Base-by-base conservation (phyloP, 352 stramenopile genomes). In the Sclerospora graminicola region DNA sequence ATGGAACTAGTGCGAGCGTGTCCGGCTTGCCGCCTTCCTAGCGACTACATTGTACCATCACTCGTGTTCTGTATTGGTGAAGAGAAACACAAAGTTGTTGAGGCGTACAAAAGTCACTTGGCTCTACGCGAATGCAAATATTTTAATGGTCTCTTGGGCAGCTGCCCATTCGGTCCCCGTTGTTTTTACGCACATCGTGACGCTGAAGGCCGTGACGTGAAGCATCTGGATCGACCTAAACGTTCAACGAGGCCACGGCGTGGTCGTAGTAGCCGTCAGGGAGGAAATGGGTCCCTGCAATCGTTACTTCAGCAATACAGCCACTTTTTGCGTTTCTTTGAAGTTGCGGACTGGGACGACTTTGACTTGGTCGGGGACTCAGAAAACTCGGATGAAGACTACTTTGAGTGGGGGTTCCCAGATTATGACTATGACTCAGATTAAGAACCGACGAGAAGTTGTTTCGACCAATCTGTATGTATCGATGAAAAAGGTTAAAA, bases 101-200 rank as follows among this genome's bases (percentile, higher is more conserved):
- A 75, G 10, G 71, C 61, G 16, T 89, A 89, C 60, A 89, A 89
- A 53, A 71, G 57, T 13, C 77, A 89, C 43, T 55, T 89, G 37
- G 62, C 74, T 10, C 53, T 84, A 41, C 73, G 77, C 11, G 72
- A 84, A 54, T 89, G 77, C 69, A 86, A 85, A 44, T 86, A 89
- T 52, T 89, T 89, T 27, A 78, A 74, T 24, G 77, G 77, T 4
- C 41, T 57, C 13, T 62, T 83, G 6, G 74, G 77, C 8, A 85
- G 71, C 44, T 89, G 77, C 30, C 69, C 71, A 14, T 89, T 86
- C 41, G 77, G 77, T 1, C 65, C 58, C 8, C 66, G 82, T 39
- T 89, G 77, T 45, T 86, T 89, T 43, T 89, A 89, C 35, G 77
- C 77, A 9, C 77, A 89, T 35, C 69, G 68, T 10, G 74, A 89